Evolutionary conservation across 2,329 filamentous ascomycete species (phyloP), one percentile per base, ranked within the genome.

Genomic region (Fusarium neocosmosporiellum): DNA sequence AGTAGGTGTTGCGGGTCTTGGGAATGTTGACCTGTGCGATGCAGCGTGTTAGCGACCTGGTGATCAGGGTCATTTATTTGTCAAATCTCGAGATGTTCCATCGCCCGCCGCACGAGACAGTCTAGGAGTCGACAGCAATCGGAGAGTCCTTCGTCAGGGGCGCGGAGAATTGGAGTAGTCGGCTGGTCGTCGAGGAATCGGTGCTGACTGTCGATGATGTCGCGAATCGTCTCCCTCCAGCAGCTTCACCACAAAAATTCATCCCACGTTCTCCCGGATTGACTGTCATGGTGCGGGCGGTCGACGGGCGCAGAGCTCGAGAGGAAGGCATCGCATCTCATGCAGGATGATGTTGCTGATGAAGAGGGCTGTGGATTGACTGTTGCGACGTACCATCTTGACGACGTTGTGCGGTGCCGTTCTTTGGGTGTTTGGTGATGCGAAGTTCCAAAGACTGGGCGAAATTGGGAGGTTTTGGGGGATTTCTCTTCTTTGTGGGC

Each of bases 1-100:
- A 97, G 90, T 95, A 98, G 86, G 95, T 98, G 89, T 94, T 93
- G 85, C 95, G 92, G 86, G 95, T 98, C 91, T 98, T 98, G 84
- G 95, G 95, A 89, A 98, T 93, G 94, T 98, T 98, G 90, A 98
- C 95, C 95, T 96, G 79, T 73, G 66, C 66, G 66, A 66, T 75
- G 62, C 65, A 74, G 63, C 72, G 65, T 76, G 80, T 83, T 79
- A 82, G 79, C 78, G 59, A 66, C 66, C 62, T 75, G 70, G 41
- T 61, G 60, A 63, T 67, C 37, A 63, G 61, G 60, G n/a, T 59
- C 59, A 59, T 36, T 39, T 58, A 54, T 77, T 48, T 65, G 43
- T 67, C 62, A 54, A 31, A 31, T 70, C 60, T 66, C 46, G 50
- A 57, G 58, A 58, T 63, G 60, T 41, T 65, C 37, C 53, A 59